These are phyloP conservation scores for Simmondsia chinensis DNA, from an alignment of 148 eudicot genomes.

Conservation along the genomic window DNA sequence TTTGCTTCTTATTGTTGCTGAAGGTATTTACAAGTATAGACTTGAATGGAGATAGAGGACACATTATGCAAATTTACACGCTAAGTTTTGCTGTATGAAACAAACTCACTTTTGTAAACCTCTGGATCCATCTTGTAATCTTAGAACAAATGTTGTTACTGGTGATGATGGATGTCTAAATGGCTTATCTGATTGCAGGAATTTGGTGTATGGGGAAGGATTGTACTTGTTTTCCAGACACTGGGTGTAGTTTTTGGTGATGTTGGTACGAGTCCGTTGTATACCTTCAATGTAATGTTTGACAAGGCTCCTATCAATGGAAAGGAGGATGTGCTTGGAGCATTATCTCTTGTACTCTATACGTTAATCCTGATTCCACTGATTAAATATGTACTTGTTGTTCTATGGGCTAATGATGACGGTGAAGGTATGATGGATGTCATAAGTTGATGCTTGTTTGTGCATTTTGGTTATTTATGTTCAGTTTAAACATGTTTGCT, in stretches of 20 bases:
- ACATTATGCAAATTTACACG: no score
- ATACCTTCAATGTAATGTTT: slow-evolving; percentile 95
- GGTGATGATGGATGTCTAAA: slow-evolving; percentile 4
- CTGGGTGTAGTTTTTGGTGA: slow-evolving; percentile 98
- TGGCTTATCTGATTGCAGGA: slow-evolving; percentile 53
- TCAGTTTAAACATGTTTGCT: no score
- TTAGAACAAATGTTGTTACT: background rate
- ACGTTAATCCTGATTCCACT: slow-evolving; percentile 75
- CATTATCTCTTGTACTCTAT: slow-evolving; percentile 82
- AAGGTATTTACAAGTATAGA: no score
- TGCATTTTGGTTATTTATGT: no score
- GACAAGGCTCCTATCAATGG: slow-evolving; percentile 81
- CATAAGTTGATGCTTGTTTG: slow-evolving; percentile 3
- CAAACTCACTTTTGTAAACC: no score
- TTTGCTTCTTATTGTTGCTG: no score
- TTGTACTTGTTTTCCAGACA: slow-evolving; percentile 63
- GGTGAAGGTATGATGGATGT: slow-evolving; percentile 72
- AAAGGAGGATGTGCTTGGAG: slow-evolving; percentile 88
- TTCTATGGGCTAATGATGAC: slow-evolving; percentile 95
- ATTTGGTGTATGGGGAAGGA: slow-evolving; percentile 49
- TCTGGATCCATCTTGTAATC: no score
- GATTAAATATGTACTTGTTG: slow-evolving; percentile 76
- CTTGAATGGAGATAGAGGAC: no score
- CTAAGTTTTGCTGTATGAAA: no score
- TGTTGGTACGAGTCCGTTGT: slow-evolving; percentile 94